Base-by-base conservation (phyloP, 352 stramenopile genomes). In the Pythium chondricola region DNA sequence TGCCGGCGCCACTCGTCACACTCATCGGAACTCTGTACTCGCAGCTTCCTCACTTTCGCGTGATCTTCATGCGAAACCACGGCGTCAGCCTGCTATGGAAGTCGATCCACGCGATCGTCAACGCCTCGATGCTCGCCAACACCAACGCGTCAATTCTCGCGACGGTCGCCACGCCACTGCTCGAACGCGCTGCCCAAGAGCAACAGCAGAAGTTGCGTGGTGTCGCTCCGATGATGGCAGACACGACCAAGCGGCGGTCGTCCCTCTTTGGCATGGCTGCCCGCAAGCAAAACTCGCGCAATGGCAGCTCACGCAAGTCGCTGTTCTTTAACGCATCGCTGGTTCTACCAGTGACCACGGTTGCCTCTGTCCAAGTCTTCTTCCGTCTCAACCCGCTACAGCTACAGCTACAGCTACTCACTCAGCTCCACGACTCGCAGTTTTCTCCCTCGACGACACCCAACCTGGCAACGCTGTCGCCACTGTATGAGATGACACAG, bases 61-160 rank as follows among this genome's bases (percentile, higher is more conserved):
- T 44, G 6, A 54, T 79, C 6, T 83, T 86, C 33, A 24, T 77
- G 13, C 69, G 63, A 43, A 66, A 74, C 10, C 59, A 81, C 35
- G 70, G 71, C 11, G 44, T 48, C 7, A 46, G 27, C 4, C 26
- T 69, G 21, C 53, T 86, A 8, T 86, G 74, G 74, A 80, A 61
- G n/a, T 69, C 65, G 9, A 48, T 77, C 30, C 65, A 74, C 21
- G 71, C 47, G 32, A 35, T 47, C 33, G n/a, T 43, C 27, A 14
- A 8, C 38, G 11, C 6, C 25, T 40, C 52, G 27, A 27, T 43
- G 35, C 31, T 35, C 21, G 30, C 39, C 31, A 21, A 20, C 24
- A n/a, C 31, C 26, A 13, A 30, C n/a, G 41, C 44, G 39, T 37
- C 39, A 17, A 16, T 45, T 14, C 26, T 49, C 14, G 20, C n/a